Percentiles rank a stretch among this genome's conserved stretches.
Evolutionary conservation across 345 rosid genomes (phyloP).

Genomic region (Cochlearia excelsa): DNA sequence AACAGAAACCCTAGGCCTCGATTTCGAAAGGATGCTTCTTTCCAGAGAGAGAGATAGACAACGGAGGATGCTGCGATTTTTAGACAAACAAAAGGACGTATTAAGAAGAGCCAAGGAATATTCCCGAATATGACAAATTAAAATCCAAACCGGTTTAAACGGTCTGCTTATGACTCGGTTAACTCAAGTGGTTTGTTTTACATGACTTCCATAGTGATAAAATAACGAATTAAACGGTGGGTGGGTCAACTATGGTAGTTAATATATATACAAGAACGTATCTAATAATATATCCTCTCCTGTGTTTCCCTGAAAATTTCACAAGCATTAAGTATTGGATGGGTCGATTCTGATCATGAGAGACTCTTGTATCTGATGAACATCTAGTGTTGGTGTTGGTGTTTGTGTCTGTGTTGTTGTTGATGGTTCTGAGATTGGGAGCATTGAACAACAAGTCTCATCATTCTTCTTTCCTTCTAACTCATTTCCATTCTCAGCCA

Average conservation of each 20-base stretch:
- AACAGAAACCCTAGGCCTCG: neutral
- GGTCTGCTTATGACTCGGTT: neutral
- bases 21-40: conserved; percentile 3
- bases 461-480: conserved; percentile 32
- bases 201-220: too few relatives aligned
- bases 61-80: conserved; percentile 2
- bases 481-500: conserved; percentile 38
- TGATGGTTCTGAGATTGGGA: conserved; percentile 30
- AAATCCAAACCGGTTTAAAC: neutral
- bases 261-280: conserved; percentile 20
- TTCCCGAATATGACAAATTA: neutral
- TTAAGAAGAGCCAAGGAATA: conserved; percentile 13
- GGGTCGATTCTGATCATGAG: conserved; percentile 37
- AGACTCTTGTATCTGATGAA: conserved; percentile 19
- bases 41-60: neutral
- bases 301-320: conserved; percentile 12
- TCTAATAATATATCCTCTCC: conserved; percentile 17
- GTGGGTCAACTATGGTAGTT: too few relatives aligned
- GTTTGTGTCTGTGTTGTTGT: neutral
- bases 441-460: conserved; percentile 14
- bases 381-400: too few relatives aligned
- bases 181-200: neutral
- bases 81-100: neutral
- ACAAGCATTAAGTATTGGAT: conserved; percentile 23
- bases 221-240: too few relatives aligned